phyloP scores from a whole-genome alignment of 768 basidiomycete genomes.

The Amanita subjunquillea region DNA sequence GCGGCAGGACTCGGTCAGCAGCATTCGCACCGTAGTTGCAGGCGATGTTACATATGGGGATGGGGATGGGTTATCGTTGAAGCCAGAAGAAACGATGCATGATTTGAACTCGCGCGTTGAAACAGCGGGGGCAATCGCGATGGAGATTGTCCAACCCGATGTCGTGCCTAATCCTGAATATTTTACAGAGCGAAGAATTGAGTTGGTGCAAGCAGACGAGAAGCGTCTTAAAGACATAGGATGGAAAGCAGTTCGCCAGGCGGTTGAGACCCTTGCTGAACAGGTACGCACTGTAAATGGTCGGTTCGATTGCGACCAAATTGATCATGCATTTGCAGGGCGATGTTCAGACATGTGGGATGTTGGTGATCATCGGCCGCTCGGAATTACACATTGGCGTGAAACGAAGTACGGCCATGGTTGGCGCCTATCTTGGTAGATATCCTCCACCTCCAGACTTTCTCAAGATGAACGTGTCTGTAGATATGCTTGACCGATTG shows the following conservation, averaged over 20 bases:
- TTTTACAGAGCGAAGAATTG: constrained; percentile 28
- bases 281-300: constrained; percentile 27
- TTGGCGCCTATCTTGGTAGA: constrained; percentile 70
- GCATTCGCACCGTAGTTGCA: constrained; percentile 62
- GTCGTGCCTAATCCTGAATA: constrained; percentile 10
- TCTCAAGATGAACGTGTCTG: neutral
- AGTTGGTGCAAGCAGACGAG: constrained; percentile 41
- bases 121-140: constrained; percentile 14
- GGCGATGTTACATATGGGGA: constrained; percentile 33
- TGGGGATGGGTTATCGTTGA: constrained; percentile 12
- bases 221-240: constrained; percentile 38
- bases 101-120: constrained; percentile 19
- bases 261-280: constrained; percentile 52
- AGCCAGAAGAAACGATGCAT: constrained; percentile 18
- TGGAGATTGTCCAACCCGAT: constrained; percentile 7
- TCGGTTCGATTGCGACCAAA: constrained; percentile 1
- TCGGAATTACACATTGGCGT: constrained; percentile 42
- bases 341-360: constrained; percentile 72
- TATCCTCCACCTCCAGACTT: neutral
- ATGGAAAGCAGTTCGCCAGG: constrained; percentile 44
- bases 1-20: constrained; percentile 51
- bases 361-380: constrained; percentile 53
- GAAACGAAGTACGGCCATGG: constrained; percentile 36
- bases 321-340: constrained; percentile 32
- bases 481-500: constrained; percentile 50